phyloP scores from a whole-genome alignment of 202 grass and related monocot species.

The Setaria italica region DNA sequence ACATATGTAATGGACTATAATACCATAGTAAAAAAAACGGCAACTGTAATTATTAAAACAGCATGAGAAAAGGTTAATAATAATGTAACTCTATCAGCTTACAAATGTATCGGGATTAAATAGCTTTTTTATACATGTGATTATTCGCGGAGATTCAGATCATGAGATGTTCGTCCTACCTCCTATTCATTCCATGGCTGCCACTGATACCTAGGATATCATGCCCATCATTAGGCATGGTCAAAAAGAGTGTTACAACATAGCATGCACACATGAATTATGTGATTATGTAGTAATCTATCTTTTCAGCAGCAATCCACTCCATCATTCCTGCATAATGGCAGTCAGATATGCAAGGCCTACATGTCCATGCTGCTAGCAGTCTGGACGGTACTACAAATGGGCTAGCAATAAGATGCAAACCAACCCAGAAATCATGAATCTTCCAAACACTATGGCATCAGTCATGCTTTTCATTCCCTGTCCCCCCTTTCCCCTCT shows the following conservation, averaged over 20 bases:
- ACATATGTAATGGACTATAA: neutral
- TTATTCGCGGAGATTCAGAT: neutral
- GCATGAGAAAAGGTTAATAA: neutral
- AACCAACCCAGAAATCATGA: slow-evolving; percentile 8
- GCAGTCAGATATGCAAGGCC: slow-evolving; percentile 21
- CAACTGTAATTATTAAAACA: neutral
- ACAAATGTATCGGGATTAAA: neutral
- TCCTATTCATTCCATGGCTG: neutral
- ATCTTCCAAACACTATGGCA: slow-evolving; percentile 45
- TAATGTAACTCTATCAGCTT: neutral
- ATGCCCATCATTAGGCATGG: neutral
- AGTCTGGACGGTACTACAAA: neutral
- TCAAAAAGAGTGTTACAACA: neutral
- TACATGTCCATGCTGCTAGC: slow-evolving; percentile 1
- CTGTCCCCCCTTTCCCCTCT: slow-evolving; percentile 33
- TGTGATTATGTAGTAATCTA: slow-evolving; percentile 1
- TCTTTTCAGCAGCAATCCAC: neutral
- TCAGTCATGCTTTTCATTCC: slow-evolving; percentile 31
- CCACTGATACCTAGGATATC: neutral
- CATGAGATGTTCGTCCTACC: neutral
- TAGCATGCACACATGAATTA: neutral
- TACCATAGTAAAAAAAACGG: neutral
- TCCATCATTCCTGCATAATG: slow-evolving; percentile 41
- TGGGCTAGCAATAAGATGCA: slow-evolving; percentile 12
- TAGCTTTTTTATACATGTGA: neutral